Evolutionary conservation across 208 protist genomes (phyloP), one percentile per base, ranked within the genome.

Genomic region (Trypanosoma boissoni): DNA sequence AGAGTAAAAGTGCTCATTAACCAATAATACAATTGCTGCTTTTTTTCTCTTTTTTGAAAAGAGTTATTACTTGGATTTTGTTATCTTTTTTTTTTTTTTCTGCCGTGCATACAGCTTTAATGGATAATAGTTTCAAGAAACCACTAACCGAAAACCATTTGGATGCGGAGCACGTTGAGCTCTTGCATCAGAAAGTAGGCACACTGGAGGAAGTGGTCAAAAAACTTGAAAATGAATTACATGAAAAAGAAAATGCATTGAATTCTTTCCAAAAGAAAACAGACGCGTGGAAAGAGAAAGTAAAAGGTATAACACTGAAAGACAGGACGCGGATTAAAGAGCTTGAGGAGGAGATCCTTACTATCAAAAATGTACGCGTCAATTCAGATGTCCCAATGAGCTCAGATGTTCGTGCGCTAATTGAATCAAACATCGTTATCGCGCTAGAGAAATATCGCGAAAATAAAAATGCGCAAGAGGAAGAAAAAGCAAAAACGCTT

Each of bases 81-180:
- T 23, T 52, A 51, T 37, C 27, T 29, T 60, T 50, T 28, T 58
- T 42, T 24, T 20, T 28, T 58, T 58, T 9, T 29, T 23, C 5
- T n/a, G 18, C 6, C 8, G 26, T 34, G 14, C 26, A 32, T n/a
- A 32, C 20, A 53, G 21, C 10, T 53, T 8, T 39, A 12, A 83
- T 90, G 79, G 72, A 83, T n/a, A 58, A 65, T 32, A 74, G 83
- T 49, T 86, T 90, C 26, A 62, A 63, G 21, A 61, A 24, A 28
- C 64, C 20, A 14, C 56, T 64, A 1, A 52, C 49, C 14, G 68
- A 71, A 34, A 49, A 59, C 2, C 23, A 53, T 24, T 50, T 66
- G 1, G 74, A 68, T 1, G 51, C 61, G 26, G 86, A 88, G 39
- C 77, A 92, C 53, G 46, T 80, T 4, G 78, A 83, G 23, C 31